Conservation (phyloP, 257 asterid species). For the Solanum chiquidenum region DNA sequence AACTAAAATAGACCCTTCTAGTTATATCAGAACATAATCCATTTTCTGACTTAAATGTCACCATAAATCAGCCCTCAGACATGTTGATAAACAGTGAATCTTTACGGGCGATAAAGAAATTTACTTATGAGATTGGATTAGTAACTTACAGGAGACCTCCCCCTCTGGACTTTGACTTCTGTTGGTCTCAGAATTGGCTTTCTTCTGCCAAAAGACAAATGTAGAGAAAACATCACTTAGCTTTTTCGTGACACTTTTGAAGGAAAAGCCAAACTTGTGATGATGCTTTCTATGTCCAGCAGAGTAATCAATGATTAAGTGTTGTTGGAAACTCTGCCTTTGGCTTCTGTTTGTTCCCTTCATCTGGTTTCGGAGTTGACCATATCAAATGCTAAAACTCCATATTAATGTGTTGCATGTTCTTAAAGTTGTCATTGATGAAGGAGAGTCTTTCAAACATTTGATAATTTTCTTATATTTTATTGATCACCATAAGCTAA, state of each 20-base stretch:
- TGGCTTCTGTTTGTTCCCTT: background rate
- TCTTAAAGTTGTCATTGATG: background rate
- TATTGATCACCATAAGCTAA: background rate
- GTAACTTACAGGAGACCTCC: conserved; percentile 29
- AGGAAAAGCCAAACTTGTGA: conserved; percentile 11
- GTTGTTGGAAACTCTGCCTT: background rate
- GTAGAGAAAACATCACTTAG: background rate
- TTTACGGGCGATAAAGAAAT: too few species aligned
- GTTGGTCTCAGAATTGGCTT: conserved; percentile 8
- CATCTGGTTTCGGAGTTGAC: background rate
- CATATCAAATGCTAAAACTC: background rate
- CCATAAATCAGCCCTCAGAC: conserved; percentile 14
- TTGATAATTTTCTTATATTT: background rate
- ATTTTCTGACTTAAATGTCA: conserved; percentile 7
- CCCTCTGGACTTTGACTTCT: conserved; percentile 2
- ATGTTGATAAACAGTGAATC: conserved; percentile 12
- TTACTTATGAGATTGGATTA: background rate
- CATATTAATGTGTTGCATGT: background rate
- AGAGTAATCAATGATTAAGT: background rate
- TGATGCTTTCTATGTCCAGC: background rate
- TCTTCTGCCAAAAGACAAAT: conserved; percentile 17
- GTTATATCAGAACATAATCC: background rate
- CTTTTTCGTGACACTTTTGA: conserved; percentile 18
- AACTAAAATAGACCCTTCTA: conserved; percentile 15
- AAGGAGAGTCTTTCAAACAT: background rate